Evolutionary conservation across 345 rosid species (phyloP).

Genomic region (Eucalyptus curtisii): DNA sequence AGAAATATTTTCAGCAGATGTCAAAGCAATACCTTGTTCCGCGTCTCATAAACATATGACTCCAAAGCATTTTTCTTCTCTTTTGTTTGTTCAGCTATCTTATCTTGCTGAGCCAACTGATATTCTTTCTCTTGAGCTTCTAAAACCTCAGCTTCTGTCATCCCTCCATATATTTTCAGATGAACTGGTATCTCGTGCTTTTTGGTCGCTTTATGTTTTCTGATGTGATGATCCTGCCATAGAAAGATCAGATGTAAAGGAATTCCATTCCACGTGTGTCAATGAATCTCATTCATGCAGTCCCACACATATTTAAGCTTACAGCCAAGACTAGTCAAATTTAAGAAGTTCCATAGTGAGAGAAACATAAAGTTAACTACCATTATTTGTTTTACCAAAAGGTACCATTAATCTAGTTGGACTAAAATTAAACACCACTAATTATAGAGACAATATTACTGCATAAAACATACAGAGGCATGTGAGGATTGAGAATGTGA

Average conservation of each 20-base stretch:
- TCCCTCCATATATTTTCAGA: conserved; percentile 31
- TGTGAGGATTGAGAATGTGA: conserved; percentile 5
- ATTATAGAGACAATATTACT: neutral
- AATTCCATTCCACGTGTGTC: neutral
- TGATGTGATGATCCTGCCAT: conserved; percentile 18
- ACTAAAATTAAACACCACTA: neutral
- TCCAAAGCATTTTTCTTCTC: conserved; percentile 47
- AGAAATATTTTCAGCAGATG: neutral
- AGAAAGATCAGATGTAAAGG: neutral
- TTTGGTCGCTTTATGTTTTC: conserved; percentile 10
- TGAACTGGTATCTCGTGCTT: conserved; percentile 29
- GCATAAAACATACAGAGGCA: conserved; percentile 13
- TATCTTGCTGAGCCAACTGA: conserved; percentile 34
- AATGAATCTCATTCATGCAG: neutral
- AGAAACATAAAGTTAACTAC: neutral
- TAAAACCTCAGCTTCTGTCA: conserved; percentile 21
- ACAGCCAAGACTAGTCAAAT: neutral
- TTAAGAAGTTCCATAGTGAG: neutral
- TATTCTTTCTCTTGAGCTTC: conserved; percentile 36
- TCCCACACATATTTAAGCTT: neutral
- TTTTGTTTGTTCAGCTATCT: conserved; percentile 38
- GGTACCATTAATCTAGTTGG: neutral
- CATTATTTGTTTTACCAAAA: neutral
- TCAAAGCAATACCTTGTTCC: conserved; percentile 32
- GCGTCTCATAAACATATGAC: conserved; percentile 52